Evolutionary conservation across 192 early-diverging fungal species (phyloP).

Genomic region (Glomus cerebriforme): DNA sequence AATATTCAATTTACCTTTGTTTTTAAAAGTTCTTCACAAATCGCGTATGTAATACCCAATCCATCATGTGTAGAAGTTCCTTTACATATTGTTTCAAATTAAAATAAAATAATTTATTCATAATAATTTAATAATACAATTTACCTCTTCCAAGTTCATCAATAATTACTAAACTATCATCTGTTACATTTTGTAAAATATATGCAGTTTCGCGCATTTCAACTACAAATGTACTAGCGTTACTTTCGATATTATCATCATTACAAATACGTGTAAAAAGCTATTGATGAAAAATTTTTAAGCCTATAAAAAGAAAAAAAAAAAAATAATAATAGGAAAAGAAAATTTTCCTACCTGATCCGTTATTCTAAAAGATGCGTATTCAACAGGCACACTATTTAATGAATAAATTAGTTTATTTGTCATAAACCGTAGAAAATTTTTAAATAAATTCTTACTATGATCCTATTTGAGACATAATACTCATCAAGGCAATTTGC

Average conservation of each 20-base stretch:
- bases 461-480: slow-evolving; percentile 87
- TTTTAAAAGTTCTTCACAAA: slow-evolving; percentile 69
- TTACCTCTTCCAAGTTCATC: slow-evolving; percentile 85
- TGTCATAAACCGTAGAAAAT: neutral
- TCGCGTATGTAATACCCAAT: slow-evolving; percentile 67
- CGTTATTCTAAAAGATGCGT: slow-evolving; percentile 70
- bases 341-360: slow-evolving; percentile 52
- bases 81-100: slow-evolving; percentile 22
- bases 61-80: slow-evolving; percentile 74
- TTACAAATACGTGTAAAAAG: slow-evolving; percentile 79
- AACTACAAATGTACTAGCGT: slow-evolving; percentile 77
- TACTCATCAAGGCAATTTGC: slow-evolving; percentile 72
- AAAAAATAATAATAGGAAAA: too few relatives aligned
- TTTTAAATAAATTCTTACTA: slow-evolving; percentile 51
- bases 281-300: slow-evolving; percentile 29
- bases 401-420: neutral
- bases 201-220: slow-evolving; percentile 88
- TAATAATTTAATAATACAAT: neutral
- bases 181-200: slow-evolving; percentile 74
- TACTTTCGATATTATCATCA: slow-evolving; percentile 60
- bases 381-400: slow-evolving; percentile 76
- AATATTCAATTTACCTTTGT: slow-evolving; percentile 22
- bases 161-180: slow-evolving; percentile 75
- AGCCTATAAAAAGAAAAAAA: neutral
- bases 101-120: neutral